A percentile compares a stretch with the other conserved stretches of the same genome.
Evolutionary conservation across 2,329 filamentous ascomycete genomes (phyloP).

Genomic region (Fusarium virguliforme): DNA sequence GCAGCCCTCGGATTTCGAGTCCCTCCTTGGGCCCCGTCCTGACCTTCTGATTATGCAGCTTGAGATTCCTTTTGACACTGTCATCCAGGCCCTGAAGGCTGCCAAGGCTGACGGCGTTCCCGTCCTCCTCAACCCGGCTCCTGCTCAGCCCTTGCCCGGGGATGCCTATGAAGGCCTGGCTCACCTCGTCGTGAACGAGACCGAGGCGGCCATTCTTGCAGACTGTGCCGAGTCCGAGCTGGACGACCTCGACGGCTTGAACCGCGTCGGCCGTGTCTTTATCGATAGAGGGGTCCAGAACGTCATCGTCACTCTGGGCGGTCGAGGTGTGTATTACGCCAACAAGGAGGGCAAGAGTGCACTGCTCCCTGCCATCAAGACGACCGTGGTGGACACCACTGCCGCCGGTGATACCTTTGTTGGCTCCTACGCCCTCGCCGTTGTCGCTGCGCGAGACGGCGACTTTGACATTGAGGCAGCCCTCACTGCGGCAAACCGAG

Average conservation of each 20-base stretch:
- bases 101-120: slow-evolving; percentile 66
- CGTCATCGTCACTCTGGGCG: slow-evolving; percentile 88
- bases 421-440: slow-evolving; percentile 85
- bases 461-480: slow-evolving; percentile 72
- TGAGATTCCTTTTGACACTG: slow-evolving; percentile 80
- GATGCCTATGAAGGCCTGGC: slow-evolving; percentile 78
- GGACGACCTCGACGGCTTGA: slow-evolving; percentile 62
- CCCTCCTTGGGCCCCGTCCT: slow-evolving; percentile 60
- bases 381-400: slow-evolving; percentile 90
- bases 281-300: slow-evolving; percentile 79
- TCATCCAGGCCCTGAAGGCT: slow-evolving; percentile 72
- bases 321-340: slow-evolving; percentile 81
- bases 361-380: slow-evolving; percentile 76
- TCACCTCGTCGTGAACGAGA: slow-evolving; percentile 92
- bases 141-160: slow-evolving; percentile 78
- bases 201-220: slow-evolving; percentile 83
- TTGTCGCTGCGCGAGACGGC: slow-evolving; percentile 66
- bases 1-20: slow-evolving; percentile 55
- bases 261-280: slow-evolving; percentile 72
- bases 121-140: slow-evolving; percentile 89
- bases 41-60: slow-evolving; percentile 82
- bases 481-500: slow-evolving; percentile 67
- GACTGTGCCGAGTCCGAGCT: slow-evolving; percentile 67
- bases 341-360: slow-evolving; percentile 61
- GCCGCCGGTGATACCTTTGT: slow-evolving; percentile 96